phyloP scores from a whole-genome alignment of 2,329 filamentous ascomycete species.

The Pseudonectria buxi region DNA sequence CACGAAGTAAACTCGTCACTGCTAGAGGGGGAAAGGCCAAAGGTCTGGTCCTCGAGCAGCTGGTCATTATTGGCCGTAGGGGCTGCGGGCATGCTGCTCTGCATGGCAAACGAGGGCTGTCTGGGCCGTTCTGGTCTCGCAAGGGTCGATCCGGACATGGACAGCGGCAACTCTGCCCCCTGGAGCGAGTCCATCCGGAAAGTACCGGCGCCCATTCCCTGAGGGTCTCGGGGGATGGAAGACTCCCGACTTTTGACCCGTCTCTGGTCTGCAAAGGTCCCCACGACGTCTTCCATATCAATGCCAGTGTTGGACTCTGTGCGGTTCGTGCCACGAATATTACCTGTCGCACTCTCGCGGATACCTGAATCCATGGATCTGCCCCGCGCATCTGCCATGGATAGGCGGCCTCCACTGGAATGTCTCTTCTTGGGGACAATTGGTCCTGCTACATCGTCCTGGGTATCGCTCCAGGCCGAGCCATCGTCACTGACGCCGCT shows the following conservation, averaged over 20 bases:
- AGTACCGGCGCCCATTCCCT: conserved; percentile 7
- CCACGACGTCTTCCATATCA: conserved; percentile 9
- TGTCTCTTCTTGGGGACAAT: conserved; percentile 12
- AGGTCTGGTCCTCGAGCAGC: conserved; percentile 20
- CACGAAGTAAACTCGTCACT: conserved; percentile 23
- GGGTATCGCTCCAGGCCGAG: conserved; percentile 22
- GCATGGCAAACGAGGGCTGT: conserved; percentile 16
- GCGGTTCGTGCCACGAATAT: too few relatives aligned
- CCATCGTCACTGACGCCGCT: conserved; percentile 16
- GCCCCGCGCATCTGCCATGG: conserved; percentile 7
- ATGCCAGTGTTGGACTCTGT: background rate
- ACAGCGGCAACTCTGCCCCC: conserved; percentile 14
- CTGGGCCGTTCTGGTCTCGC: conserved; percentile 14
- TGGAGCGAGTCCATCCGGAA: conserved; percentile 16
- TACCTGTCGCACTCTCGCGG: too few relatives aligned
- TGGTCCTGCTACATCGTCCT: conserved; percentile 17
- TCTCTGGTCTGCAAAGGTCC: conserved; percentile 9
- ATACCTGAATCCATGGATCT: background rate
- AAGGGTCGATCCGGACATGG: conserved; percentile 15
- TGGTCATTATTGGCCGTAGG: conserved; percentile 11
- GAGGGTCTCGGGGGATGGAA: conserved; percentile 15
- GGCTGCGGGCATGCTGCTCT: conserved; percentile 11
- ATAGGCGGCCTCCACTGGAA: conserved; percentile 2
- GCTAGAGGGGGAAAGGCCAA: conserved; percentile 20
- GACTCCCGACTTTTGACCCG: conserved; percentile 15